Percentiles rank a stretch among this genome's conserved stretches.
Evolutionary conservation across 495 filamentous ascomycete species (phyloP).

Genomic region (Apodospora peruviana): DNA sequence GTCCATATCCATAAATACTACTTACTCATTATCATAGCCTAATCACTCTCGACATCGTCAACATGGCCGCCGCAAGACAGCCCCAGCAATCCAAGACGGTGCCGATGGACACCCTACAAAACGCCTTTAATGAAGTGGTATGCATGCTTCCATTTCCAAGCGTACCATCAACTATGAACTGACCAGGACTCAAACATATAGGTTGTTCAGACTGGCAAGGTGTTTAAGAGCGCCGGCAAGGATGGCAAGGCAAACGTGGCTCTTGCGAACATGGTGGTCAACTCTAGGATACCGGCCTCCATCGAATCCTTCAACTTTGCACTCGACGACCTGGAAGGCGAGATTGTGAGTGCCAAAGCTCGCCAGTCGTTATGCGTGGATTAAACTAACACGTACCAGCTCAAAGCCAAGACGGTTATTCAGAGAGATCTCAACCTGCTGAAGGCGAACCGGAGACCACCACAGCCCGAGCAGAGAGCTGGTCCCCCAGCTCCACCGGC

Average conservation of each 20-base stretch:
- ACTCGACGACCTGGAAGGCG: conserved; percentile 46
- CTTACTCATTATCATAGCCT: too few relatives aligned
- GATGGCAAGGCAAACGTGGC: conserved; percentile 30
- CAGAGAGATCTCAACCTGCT: conserved; percentile 36
- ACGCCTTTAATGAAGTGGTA: conserved; percentile 44
- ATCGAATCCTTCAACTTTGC: conserved; percentile 41
- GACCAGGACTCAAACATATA: conserved; percentile 14
- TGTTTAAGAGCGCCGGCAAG: conserved; percentile 32
- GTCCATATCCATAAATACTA: too few relatives aligned
- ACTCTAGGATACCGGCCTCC: conserved; percentile 30
- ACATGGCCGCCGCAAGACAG: conserved; percentile 30
- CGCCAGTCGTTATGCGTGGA: not conserved
- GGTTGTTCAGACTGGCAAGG: conserved; percentile 48
- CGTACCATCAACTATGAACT: not conserved
- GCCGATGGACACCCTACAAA: conserved; percentile 37
- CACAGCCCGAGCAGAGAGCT: conserved; percentile 10
- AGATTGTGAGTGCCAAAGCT: conserved; percentile 38
- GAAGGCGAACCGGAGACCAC: conserved; percentile 21
- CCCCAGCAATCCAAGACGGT: conserved; percentile 26
- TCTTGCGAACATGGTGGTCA: conserved; percentile 23
- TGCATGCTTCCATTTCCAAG: conserved; percentile 10
- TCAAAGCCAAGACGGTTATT: conserved; percentile 36
- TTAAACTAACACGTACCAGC: conserved; percentile 24
- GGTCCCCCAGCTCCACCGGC: conserved; percentile 37
- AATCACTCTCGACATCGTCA: too few relatives aligned